Evolutionary conservation across 2,329 filamentous ascomycete species (phyloP).

Genomic region (Gnomoniopsis smithogilvyi): DNA sequence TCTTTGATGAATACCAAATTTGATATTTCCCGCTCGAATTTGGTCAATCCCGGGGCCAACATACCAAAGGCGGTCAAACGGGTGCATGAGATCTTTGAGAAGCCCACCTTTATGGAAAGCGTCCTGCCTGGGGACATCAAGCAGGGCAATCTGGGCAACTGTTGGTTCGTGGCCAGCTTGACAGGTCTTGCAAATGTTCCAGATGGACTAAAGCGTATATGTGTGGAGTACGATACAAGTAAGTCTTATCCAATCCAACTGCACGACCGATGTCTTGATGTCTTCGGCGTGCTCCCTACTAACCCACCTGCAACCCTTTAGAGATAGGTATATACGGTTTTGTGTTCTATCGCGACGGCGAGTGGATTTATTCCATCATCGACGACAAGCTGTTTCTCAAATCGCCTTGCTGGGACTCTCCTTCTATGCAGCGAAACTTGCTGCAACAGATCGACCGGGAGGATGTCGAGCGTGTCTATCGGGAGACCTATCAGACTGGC

Average conservation of each 20-base stretch:
- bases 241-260: neutral
- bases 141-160: slow-evolving; percentile 75
- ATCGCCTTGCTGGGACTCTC: slow-evolving; percentile 78
- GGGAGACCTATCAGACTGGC: slow-evolving; percentile 68
- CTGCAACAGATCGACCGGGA: slow-evolving; percentile 73
- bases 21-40: slow-evolving; percentile 43
- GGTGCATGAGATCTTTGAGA: slow-evolving; percentile 71
- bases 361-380: slow-evolving; percentile 89
- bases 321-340: slow-evolving; percentile 84
- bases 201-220: slow-evolving; percentile 67
- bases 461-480: slow-evolving; percentile 62
- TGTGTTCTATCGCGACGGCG: slow-evolving; percentile 82
- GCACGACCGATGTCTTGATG: slow-evolving; percentile 33
- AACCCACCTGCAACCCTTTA: slow-evolving; percentile 23
- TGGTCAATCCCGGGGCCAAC: slow-evolving; percentile 43
- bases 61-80: slow-evolving; percentile 74
- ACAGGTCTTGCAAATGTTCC: slow-evolving; percentile 73
- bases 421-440: slow-evolving; percentile 65
- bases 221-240: slow-evolving; percentile 69
- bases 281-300: slow-evolving; percentile 15
- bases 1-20: slow-evolving; percentile 50
- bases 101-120: slow-evolving; percentile 64
- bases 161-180: slow-evolving; percentile 78
- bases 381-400: slow-evolving; percentile 88
- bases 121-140: slow-evolving; percentile 72